Evolutionary conservation across 371 early-diverging fungal species (phyloP).

Genomic region (Apophysomyces ossiformis): DNA sequence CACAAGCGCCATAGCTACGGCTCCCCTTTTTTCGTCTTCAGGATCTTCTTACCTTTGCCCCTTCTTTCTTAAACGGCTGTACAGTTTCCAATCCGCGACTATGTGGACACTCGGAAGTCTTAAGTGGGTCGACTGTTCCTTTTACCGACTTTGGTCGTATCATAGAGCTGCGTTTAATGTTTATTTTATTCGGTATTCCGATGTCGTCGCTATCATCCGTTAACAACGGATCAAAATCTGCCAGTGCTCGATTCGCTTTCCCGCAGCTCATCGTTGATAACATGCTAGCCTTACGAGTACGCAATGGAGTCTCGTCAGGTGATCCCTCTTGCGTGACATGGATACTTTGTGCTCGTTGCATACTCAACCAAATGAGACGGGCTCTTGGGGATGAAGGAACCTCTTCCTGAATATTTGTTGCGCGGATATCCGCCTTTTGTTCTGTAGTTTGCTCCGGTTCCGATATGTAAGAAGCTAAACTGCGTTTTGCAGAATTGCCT

Average conservation of each 20-base stretch:
- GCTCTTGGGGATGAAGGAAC: conserved; percentile 8
- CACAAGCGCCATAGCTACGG: neutral
- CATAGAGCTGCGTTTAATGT: conserved; percentile 3
- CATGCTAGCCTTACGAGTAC: conserved; percentile 14
- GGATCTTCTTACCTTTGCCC: conserved; percentile 45
- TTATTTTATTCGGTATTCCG: neutral
- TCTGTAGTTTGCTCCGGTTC: neutral
- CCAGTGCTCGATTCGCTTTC: conserved; percentile 13
- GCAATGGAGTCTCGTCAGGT: conserved; percentile 6
- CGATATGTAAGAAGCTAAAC: neutral
- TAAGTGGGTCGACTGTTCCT: neutral
- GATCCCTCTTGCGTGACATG: neutral
- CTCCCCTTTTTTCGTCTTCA: conserved; percentile 1
- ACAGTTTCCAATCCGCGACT: neutral
- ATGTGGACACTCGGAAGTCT: neutral
- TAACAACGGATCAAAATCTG: conserved; percentile 18
- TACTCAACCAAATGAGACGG: conserved; percentile 1
- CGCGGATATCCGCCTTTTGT: neutral
- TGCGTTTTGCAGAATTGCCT: conserved; percentile 7
- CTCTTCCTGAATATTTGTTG: conserved; percentile 2
- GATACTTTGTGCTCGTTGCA: conserved; percentile 6
- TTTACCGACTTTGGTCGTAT: neutral
- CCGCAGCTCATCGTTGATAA: conserved; percentile 16
- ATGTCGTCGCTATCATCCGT: conserved; percentile 2
- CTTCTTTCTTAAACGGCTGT: conserved; percentile 29